phyloP scores from a whole-genome alignment of 2,329 filamentous ascomycete genomes.

The Ophiostoma himal-ulmi region DNA sequence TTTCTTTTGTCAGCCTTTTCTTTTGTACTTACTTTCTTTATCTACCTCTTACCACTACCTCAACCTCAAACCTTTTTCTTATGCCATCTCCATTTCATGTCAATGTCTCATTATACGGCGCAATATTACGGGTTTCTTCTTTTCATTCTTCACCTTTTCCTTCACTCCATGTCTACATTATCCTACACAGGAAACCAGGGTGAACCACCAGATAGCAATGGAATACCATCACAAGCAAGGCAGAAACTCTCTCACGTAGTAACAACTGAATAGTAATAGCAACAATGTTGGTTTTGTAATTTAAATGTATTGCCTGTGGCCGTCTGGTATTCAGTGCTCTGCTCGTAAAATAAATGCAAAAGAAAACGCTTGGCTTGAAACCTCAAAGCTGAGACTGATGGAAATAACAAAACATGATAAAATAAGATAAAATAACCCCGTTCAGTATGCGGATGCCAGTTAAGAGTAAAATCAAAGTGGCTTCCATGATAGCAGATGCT shows the following conservation, averaged over 20 bases:
- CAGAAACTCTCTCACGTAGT: neutral
- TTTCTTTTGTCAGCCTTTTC: neutral
- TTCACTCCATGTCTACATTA: neutral
- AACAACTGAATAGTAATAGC: neutral
- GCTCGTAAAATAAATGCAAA: neutral
- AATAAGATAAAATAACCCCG: no score
- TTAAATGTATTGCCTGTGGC: neutral
- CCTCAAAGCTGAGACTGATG: neutral
- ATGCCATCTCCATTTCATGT: neutral
- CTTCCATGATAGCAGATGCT: neutral
- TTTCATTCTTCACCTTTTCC: neutral
- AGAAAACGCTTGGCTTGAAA: neutral
- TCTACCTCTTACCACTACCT: neutral
- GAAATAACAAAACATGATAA: neutral
- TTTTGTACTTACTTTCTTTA: neutral
- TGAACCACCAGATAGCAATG: constrained; percentile 9
- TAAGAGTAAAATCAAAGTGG: neutral
- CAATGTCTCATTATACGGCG: constrained; percentile 2
- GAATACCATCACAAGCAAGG: neutral
- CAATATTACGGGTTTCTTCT: neutral
- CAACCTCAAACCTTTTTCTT: neutral
- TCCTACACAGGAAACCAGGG: neutral
- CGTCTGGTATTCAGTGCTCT: neutral
- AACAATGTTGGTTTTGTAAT: no score
- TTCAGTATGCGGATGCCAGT: neutral